Evolutionary conservation across 768 basidiomycete genomes (phyloP), one percentile per base, ranked within the genome.

Genomic region (Boletales sp.): DNA sequence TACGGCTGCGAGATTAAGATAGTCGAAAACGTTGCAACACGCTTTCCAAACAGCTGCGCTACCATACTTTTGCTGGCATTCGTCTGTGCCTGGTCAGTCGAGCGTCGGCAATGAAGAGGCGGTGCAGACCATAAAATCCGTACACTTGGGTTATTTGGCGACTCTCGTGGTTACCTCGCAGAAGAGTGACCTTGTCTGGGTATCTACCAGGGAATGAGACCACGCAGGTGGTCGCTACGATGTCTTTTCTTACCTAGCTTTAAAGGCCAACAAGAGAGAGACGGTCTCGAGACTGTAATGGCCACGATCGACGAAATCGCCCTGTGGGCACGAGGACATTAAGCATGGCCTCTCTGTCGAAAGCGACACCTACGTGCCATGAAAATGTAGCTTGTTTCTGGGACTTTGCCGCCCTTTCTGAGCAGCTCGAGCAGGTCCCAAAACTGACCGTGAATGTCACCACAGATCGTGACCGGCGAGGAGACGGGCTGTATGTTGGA

Each of bases 141-240:
- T 97, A 97, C 2, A 94, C 95, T 61, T 98, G 95, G 5, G 95
- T 98, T 59, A 98, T 98, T 68, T 98, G 95, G 55, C 95, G 74
- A 60, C 90, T 94, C 68, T 97, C 95, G 65, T 98, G 95, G 69
- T 98, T 98, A 35, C 95, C 94, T 31, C 95, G 80, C 13, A 98
- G 77, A 2, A 97, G 73, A 3, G 91, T 94, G 49, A 98, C 89
- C 60, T 83, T 83, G 69, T 96, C 91, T 14, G 95, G 94, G 68
- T 94, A 95, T 65, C 92, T 93, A 62, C 12, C 40, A 35, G 40
- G 19, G 49, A 40, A 40, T 61, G 41, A 58, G 49, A 50, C 17
- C 21, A 34, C 35, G 25, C 19, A 41, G 34, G 21, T 30, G 18
- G 44, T 31, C 13, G 34, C 34, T 34, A 15, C 48, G 25, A 36